Conservation (phyloP, 805 yeast species). For the Yarrowia osloensis region DNA sequence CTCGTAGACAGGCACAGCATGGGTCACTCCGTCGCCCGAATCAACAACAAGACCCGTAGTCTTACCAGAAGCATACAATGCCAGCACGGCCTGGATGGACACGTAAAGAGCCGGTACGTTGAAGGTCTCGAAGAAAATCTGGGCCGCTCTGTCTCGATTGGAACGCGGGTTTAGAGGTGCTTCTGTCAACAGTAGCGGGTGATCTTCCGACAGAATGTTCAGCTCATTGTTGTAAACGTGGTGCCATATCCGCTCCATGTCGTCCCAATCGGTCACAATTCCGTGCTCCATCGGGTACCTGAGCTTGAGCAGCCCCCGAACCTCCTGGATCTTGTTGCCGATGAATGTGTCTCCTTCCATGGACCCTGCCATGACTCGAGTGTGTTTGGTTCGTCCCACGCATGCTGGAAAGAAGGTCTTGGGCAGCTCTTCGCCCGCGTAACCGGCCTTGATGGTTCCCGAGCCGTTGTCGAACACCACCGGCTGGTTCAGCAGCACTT, state of each 20-base stretch:
- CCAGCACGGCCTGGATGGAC: slow-evolving; percentile 73
- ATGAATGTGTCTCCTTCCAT: slow-evolving; percentile 67
- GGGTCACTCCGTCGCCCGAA: slow-evolving; percentile 91
- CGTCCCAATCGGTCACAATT: slow-evolving; percentile 76
- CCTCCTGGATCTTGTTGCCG: slow-evolving; percentile 72
- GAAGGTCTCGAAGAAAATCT: slow-evolving; percentile 69
- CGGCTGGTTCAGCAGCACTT: slow-evolving; percentile 62
- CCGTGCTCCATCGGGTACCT: slow-evolving; percentile 81
- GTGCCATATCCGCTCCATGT: slow-evolving; percentile 82
- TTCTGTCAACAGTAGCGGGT: slow-evolving; percentile 84
- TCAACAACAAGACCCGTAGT: slow-evolving; percentile 90
- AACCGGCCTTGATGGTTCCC: slow-evolving; percentile 82
- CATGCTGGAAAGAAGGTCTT: slow-evolving; percentile 59
- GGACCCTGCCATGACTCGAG: slow-evolving; percentile 76
- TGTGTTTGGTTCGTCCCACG: slow-evolving; percentile 82
- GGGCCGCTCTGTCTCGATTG: slow-evolving; percentile 63
- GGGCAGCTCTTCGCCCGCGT: slow-evolving; percentile 90
- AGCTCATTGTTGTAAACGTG: slow-evolving; percentile 61
- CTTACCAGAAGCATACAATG: slow-evolving; percentile 84
- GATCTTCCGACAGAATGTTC: slow-evolving; percentile 67
- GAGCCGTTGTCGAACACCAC: slow-evolving; percentile 80
- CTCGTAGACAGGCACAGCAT: slow-evolving; percentile 84
- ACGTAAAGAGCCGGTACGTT: slow-evolving; percentile 75
- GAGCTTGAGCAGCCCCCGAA: slow-evolving; percentile 73
- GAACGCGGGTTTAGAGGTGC: slow-evolving; percentile 76